Percentiles rank a stretch among this genome's conserved stretches.
These are phyloP conservation scores for Triticum dicoccoides DNA, from an alignment of 176 grass and related monocot species.

Conservation along the genomic window DNA sequence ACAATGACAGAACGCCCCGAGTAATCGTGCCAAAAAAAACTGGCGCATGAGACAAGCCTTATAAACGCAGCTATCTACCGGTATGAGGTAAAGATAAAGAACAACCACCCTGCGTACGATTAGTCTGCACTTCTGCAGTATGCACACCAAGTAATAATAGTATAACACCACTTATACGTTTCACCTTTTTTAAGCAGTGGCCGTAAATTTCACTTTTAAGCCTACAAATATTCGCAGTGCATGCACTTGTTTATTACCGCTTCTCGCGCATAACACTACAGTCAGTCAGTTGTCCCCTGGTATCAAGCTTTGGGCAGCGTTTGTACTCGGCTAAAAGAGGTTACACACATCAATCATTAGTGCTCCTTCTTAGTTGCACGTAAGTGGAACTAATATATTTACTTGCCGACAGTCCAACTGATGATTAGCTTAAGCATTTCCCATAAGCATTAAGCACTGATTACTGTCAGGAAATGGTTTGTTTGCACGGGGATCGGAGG, in stretches of 20 bases:
- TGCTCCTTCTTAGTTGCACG: conserved; percentile 23
- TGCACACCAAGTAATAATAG: too few species aligned
- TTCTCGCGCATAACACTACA: neutral
- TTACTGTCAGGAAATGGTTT: neutral
- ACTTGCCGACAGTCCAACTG: neutral
- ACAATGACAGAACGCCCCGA: too few species aligned
- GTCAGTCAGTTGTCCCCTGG: neutral
- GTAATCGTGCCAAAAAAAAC: too few species aligned
- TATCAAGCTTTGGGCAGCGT: neutral
- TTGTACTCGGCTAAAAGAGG: neutral
- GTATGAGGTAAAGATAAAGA: too few species aligned
- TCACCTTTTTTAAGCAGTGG: neutral
- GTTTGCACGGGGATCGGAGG: neutral
- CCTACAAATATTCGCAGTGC: neutral
- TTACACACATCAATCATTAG: neutral
- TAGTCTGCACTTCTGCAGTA: too few species aligned
- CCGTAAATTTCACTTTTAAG: neutral
- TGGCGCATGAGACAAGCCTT: too few species aligned
- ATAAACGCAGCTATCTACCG: too few species aligned
- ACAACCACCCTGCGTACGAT: too few species aligned
- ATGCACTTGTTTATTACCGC: neutral
- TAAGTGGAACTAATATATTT: conserved; percentile 10
- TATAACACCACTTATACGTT: neutral
- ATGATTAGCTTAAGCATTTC: neutral
- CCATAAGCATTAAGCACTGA: neutral